A percentile compares a stretch with the other conserved stretches of the same genome.
These are phyloP conservation scores for Haplosporangium sp. DNA, from an alignment of 371 early-diverging fungal genomes.

Conservation along the genomic window DNA sequence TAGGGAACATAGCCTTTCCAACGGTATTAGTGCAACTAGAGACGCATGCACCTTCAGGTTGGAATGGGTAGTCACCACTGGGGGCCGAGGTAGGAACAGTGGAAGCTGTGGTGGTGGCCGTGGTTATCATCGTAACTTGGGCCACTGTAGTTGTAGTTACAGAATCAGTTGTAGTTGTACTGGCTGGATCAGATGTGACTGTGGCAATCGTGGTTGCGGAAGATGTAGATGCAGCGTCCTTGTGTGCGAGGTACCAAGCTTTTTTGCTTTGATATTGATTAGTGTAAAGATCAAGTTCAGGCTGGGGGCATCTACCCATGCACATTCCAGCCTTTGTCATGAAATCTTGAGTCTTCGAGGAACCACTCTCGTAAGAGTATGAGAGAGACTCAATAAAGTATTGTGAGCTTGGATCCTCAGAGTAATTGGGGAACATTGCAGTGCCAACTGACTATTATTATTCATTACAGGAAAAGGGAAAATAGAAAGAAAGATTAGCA, in stretches of 20 bases:
- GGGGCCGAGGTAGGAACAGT: no score
- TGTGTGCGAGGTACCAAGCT: constrained; percentile 9
- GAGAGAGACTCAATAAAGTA: constrained; percentile 53
- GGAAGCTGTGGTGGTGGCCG: no score
- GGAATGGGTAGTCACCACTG: no score
- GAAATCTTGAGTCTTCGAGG: constrained; percentile 47
- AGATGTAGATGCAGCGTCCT: not conserved
- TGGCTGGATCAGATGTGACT: no score
- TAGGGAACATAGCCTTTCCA: no score
- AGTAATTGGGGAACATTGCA: constrained; percentile 20
- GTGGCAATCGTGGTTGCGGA: not conserved
- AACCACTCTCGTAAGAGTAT: constrained; percentile 46
- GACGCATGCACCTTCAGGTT: no score
- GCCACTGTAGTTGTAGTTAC: no score
- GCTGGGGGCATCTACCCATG: constrained; percentile 38
- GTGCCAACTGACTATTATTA: not conserved
- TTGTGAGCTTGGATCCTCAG: constrained; percentile 51
- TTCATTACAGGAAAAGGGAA: not conserved
- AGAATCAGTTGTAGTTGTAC: no score
- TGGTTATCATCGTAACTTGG: no score
- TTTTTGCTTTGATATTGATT: constrained; percentile 11
- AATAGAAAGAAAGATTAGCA: no score
- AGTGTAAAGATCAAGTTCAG: constrained; percentile 43
- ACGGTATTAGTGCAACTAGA: no score
- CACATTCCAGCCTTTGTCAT: constrained; percentile 59